Conservation (phyloP, 192 early-diverging fungal genomes). For the Allomyces arbusculus region DNA sequence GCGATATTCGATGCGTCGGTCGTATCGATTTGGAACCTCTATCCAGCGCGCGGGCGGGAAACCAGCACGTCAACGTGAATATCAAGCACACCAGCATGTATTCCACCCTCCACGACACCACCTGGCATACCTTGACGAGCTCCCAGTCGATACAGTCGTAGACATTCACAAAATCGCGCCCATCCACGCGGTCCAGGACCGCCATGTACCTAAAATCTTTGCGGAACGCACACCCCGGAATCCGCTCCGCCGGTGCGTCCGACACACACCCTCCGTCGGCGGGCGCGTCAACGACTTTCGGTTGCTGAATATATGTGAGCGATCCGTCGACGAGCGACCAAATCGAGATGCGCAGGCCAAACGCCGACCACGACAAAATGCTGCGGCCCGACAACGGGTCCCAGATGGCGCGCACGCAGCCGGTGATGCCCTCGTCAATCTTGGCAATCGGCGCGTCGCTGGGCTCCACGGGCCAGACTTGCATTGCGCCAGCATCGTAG, state of each 20-base stretch:
- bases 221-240: conserved; percentile 28
- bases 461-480: neutral
- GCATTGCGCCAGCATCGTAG: neutral
- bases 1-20: conserved; percentile 48
- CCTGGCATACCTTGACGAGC: conserved; percentile 30
- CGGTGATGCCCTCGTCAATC: neutral
- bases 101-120: neutral
- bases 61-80: neutral
- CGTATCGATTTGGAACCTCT: conserved; percentile 51
- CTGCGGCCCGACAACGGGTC: neutral
- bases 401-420: neutral
- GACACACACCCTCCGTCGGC: neutral
- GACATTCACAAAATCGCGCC: conserved; percentile 40
- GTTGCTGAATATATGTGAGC: conserved; percentile 39
- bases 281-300: conserved; percentile 41
- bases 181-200: conserved; percentile 30
- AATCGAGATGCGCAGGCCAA: conserved; percentile 31
- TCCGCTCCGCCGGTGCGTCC: neutral
- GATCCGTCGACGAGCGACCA: conserved; percentile 40
- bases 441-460: neutral
- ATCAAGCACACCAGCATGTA: neutral
- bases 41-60: neutral
- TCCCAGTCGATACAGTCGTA: conserved; percentile 45
- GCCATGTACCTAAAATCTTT: conserved; percentile 40
- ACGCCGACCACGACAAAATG: neutral